Conservation (phyloP, 495 filamentous ascomycete genomes). For the Aspergillus affinis region DNA sequence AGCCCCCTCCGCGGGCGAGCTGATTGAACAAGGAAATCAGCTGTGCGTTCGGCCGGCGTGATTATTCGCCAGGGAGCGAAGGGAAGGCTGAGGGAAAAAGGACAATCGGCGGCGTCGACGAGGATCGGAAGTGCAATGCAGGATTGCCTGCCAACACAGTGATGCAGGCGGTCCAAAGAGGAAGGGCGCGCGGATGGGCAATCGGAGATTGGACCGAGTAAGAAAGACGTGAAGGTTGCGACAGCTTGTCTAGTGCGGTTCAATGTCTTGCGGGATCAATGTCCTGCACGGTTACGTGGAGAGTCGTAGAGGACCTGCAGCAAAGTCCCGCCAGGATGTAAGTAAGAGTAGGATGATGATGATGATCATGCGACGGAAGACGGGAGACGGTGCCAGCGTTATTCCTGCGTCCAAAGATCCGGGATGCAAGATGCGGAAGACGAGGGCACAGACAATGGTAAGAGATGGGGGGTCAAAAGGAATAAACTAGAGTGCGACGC, state of each 20-base stretch:
- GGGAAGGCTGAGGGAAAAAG: conserved; percentile 28
- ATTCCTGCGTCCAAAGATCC: conserved; percentile 22
- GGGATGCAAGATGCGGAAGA: conserved; percentile 12
- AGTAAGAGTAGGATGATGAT: conserved; percentile 20
- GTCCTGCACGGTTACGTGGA: conserved; percentile 48
- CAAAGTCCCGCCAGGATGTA: conserved; percentile 26
- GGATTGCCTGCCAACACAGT: conserved; percentile 44
- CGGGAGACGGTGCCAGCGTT: conserved; percentile 29
- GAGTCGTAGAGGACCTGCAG: conserved; percentile 33
- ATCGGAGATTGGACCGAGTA: conserved; percentile 38
- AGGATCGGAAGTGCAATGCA: conserved; percentile 26
- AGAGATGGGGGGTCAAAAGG: conserved; percentile 6
- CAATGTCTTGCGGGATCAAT: conserved; percentile 31
- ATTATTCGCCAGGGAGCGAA: conserved; percentile 16
- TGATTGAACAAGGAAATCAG: conserved; percentile 16
- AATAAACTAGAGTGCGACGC: background rate
- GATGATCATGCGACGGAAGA: conserved; percentile 32
- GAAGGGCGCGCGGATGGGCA: conserved; percentile 35
- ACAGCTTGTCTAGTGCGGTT: conserved; percentile 28
- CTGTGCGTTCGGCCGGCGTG: conserved; percentile 25
- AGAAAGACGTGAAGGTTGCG: conserved; percentile 30
- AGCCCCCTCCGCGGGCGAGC: conserved; percentile 20
- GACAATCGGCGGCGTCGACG: conserved; percentile 15
- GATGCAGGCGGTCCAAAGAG: conserved; percentile 46
- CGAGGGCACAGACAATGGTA: conserved; percentile 4